Conservation (phyloP, 805 yeast species). For the Clavispora vitiphila region DNA sequence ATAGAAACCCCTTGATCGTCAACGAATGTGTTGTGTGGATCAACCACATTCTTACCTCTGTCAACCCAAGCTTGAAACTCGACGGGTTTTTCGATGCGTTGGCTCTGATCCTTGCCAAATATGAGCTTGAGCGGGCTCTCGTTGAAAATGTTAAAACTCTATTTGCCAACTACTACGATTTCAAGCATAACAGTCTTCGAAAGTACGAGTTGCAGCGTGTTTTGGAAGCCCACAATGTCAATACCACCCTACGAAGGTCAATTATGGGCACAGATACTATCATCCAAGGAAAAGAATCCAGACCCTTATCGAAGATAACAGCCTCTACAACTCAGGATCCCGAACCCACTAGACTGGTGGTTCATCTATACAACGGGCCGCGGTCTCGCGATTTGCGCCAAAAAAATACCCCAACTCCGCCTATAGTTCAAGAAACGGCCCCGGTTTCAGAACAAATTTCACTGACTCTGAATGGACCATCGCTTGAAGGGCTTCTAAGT, state of each 20-base stretch:
- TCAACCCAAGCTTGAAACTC: conserved; percentile 30
- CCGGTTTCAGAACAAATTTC: background rate
- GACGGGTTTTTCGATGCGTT: conserved; percentile 22
- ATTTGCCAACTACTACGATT: conserved; percentile 24
- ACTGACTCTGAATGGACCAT: background rate
- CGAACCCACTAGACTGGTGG: background rate
- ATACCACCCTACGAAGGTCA: conserved; percentile 16
- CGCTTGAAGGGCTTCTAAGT: conserved; percentile 9
- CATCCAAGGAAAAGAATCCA: background rate
- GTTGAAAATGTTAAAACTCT: conserved; percentile 16
- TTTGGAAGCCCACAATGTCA: conserved; percentile 30
- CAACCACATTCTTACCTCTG: conserved; percentile 31
- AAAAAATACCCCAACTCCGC: background rate
- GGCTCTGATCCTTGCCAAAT: conserved; percentile 13
- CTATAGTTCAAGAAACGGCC: background rate
- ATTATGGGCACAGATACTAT: conserved; percentile 14
- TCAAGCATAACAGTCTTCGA: conserved; percentile 33
- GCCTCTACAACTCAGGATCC: background rate
- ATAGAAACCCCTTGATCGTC: conserved; percentile 32
- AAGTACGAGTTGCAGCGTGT: conserved; percentile 42
- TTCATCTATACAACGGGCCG: background rate
- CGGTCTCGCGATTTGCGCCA: background rate
- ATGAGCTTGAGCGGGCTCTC: conserved; percentile 9
- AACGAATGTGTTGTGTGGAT: conserved; percentile 44
- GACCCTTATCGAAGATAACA: background rate